A percentile compares a stretch with the other conserved stretches of the same genome.
phyloP scores from a whole-genome alignment of 192 early-diverging fungal genomes.

The Fimicolochytrium jonesii region DNA sequence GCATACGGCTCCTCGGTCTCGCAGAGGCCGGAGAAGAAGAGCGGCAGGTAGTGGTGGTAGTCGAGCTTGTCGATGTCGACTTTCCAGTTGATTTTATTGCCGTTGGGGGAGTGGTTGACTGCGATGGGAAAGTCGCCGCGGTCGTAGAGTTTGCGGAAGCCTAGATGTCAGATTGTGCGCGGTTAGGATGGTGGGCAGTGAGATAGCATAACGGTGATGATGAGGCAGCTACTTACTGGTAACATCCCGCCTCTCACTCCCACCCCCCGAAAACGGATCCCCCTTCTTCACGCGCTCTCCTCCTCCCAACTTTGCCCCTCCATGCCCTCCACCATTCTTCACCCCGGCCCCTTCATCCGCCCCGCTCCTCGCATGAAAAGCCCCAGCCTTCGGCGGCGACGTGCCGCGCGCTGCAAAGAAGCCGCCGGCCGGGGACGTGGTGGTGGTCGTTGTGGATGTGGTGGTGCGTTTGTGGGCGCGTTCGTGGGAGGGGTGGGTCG shows the following conservation, averaged over 20 bases:
- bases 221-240: not conserved
- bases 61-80: slow-evolving; percentile 65
- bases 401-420: slow-evolving; percentile 57
- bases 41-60: slow-evolving; percentile 62
- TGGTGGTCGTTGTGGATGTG: no score
- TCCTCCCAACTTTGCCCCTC: not conserved
- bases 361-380: slow-evolving; percentile 42
- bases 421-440: no score
- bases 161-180: slow-evolving; percentile 24
- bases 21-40: slow-evolving; percentile 62
- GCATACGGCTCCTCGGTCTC: slow-evolving; percentile 64
- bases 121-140: slow-evolving; percentile 61
- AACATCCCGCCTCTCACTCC: slow-evolving; percentile 7
- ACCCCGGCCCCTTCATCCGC: slow-evolving; percentile 2
- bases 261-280: slow-evolving; percentile 1
- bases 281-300: slow-evolving; percentile 9
- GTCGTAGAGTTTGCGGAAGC: slow-evolving; percentile 58
- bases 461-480: no score
- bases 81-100: slow-evolving; percentile 67
- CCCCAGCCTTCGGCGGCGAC: slow-evolving; percentile 55
- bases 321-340: not conserved
- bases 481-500: no score
- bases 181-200: not conserved
- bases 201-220: not conserved
- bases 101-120: slow-evolving; percentile 60